Percentiles rank a stretch among this genome's conserved stretches.
Evolutionary conservation across 305 asterid genomes (phyloP).

Genomic region (Fraxinus nigra): DNA sequence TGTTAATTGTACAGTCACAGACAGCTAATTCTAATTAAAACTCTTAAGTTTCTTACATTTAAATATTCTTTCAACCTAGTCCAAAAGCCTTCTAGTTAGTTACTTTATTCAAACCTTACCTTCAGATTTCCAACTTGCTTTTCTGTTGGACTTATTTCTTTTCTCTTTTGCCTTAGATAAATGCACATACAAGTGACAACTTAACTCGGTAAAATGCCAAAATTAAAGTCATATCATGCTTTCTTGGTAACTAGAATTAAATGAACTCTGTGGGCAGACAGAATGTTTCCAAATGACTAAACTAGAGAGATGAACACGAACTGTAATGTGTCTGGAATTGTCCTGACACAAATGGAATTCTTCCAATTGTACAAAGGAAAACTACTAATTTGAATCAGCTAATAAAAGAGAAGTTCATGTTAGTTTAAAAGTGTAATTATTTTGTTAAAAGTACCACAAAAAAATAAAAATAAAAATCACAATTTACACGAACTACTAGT

Average conservation of each 20-base stretch:
- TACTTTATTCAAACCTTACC: not conserved
- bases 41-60: not conserved
- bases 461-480: not conserved
- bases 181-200: not conserved
- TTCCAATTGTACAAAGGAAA: not conserved
- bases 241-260: not conserved
- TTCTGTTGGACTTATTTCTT: not conserved
- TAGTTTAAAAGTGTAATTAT: not conserved
- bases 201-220: not conserved
- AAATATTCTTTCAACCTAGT: not conserved
- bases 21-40: not conserved
- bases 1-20: not conserved
- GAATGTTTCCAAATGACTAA: not conserved
- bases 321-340: not conserved
- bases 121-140: not conserved
- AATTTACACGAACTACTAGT: not conserved
- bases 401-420: not conserved
- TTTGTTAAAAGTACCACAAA: conserved; percentile 23
- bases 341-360: not conserved
- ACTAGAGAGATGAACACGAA: not conserved
- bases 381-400: not conserved
- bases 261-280: not conserved
- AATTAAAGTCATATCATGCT: not conserved
- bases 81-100: not conserved
- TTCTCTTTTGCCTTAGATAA: not conserved